Base-by-base conservation (phyloP, 2,329 filamentous ascomycete species). In the Rhynchosporium agropyri region DNA sequence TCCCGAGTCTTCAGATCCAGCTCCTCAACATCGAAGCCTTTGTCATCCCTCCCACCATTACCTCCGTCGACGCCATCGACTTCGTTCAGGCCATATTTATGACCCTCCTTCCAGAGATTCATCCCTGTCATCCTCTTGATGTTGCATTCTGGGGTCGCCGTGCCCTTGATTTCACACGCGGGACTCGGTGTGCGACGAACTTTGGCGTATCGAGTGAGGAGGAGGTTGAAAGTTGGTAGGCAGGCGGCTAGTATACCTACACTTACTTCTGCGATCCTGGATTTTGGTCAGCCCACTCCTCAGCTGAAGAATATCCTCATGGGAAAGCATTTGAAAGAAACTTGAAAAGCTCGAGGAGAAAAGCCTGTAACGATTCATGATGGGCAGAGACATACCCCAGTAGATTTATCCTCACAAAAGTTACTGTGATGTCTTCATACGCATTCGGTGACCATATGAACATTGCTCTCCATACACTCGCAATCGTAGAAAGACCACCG, bases 221-320 rank as follows among this genome's bases (percentile, higher is more conserved):
- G 50, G 40, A 70, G 48, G 58, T 70, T 70, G 40, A 68, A 48
- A 4, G 69, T 63, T 6, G 72, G 73, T 3, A 74, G 60, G 58
- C 71, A 74, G n/a, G 72, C 67, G 54, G 72, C 74, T 6, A 69
- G 54, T 3, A 74, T 55, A 7, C 71, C 72, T 33, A 74, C 73
- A 9, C 65, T 63, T 3, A 73, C 55, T 53, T 74, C 71, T 33
- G 72, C 56, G 1, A 63, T 62, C 7, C 67, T 54, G 33, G 5
- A 12, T 12, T 40, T 5, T 33, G 20, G 51, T 54, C 67, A 58
- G 20, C 20, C 46, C 26, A 54, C 13, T 7, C 45, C 38, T 5
- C 33, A 36, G 5, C 33, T 36, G 33, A 36, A 36, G 33, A 5
- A 38, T 12, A 36, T 10, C 9, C 28, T 29, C 6, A 20, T 20